Percentiles rank a stretch among this genome's conserved stretches.
These are phyloP conservation scores for Tricholoma hemisulphureum DNA, from an alignment of 768 basidiomycete species.

Conservation along the genomic window DNA sequence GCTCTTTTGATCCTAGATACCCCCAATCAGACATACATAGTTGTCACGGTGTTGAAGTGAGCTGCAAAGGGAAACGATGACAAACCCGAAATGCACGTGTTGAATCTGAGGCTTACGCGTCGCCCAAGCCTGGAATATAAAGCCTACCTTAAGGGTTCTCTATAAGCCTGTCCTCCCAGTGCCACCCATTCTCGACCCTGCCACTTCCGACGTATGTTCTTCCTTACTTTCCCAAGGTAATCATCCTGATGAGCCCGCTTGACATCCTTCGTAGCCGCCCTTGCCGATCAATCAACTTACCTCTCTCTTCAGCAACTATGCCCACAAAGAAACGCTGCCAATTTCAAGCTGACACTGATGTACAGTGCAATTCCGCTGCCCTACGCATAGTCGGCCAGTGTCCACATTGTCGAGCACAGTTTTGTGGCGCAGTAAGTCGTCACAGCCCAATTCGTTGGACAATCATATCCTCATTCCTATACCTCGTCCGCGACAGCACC, in stretches of 20 bases:
- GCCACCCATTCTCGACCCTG: slow-evolving; percentile 8
- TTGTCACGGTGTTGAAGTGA: too few species aligned
- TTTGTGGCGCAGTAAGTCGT: slow-evolving; percentile 70
- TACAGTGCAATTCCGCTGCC: slow-evolving; percentile 73
- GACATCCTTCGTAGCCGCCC: background rate
- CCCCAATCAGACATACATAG: too few species aligned
- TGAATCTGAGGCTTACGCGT: slow-evolving; percentile 34
- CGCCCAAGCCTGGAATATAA: slow-evolving; percentile 13
- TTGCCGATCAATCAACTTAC: background rate
- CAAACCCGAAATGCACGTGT: background rate
- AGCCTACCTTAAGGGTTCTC: slow-evolving; percentile 7
- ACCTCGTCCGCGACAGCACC: slow-evolving; percentile 64
- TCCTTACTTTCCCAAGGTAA: too few species aligned
- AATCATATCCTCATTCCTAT: slow-evolving; percentile 15
- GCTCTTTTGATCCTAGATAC: background rate
- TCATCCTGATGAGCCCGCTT: background rate
- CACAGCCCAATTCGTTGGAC: slow-evolving; percentile 2
- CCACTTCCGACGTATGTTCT: slow-evolving; percentile 6
- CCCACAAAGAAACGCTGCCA: slow-evolving; percentile 88
- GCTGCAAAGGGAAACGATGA: background rate
- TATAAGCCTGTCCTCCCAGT: slow-evolving; percentile 5
- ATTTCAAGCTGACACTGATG: slow-evolving; percentile 47
- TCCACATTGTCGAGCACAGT: slow-evolving; percentile 72
- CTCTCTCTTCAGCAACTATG: slow-evolving; percentile 42
- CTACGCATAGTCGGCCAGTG: slow-evolving; percentile 85